Percentiles rank a stretch among this genome's conserved stretches.
These are phyloP conservation scores for Scheffersomyces illinoinensis DNA, from an alignment of 1,139 yeast genomes.

Conservation along the genomic window DNA sequence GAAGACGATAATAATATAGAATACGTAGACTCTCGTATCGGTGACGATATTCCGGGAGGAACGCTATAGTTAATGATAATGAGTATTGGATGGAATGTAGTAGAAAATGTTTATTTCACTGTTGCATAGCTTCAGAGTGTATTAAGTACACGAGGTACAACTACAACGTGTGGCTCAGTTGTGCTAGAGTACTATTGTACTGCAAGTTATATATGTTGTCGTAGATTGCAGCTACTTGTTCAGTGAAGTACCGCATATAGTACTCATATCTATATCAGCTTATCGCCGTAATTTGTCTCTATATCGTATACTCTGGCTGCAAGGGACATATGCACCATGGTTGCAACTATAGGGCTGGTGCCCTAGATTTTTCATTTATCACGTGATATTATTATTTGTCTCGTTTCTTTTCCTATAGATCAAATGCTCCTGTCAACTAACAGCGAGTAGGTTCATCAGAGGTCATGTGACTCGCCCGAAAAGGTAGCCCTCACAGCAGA, in stretches of 20 bases:
- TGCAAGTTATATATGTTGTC: no score
- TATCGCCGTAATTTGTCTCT: not conserved
- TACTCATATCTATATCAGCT: not conserved
- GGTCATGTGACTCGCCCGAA: not conserved
- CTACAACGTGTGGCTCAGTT: no score
- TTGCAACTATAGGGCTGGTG: not conserved
- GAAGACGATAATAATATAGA: constrained; percentile 33
- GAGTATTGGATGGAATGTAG: not conserved
- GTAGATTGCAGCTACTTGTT: no score
- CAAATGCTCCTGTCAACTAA: not conserved
- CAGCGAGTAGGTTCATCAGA: not conserved
- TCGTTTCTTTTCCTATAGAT: not conserved
- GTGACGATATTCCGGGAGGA: constrained; percentile 58
- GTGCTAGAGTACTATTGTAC: no score
- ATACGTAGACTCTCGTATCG: constrained; percentile 46
- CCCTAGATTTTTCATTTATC: not conserved
- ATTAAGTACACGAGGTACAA: no score
- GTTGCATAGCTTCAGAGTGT: no score
- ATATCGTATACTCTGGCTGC: not conserved
- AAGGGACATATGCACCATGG: not conserved
- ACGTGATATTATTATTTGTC: not conserved
- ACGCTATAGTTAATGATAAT: constrained; percentile 27
- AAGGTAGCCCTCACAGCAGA: not conserved
- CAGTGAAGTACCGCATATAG: no score
- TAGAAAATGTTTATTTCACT: not conserved